Evolutionary conservation across 2,329 filamentous ascomycete genomes (phyloP), one percentile per base, ranked within the genome.

Genomic region (Exserohilum rostratum): DNA sequence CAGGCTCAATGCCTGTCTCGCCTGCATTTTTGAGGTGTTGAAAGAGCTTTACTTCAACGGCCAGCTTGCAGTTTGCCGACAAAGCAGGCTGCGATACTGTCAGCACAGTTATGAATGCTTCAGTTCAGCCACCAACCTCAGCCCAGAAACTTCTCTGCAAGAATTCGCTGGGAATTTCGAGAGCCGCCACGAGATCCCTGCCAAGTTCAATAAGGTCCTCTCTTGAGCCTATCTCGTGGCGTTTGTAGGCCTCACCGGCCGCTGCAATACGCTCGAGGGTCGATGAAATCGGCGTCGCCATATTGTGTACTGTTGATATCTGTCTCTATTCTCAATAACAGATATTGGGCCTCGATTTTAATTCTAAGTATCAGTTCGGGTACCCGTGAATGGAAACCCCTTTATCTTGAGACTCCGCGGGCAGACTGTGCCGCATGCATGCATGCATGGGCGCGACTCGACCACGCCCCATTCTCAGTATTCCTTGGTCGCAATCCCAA

Each of bases 161-260:
- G 12, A 68, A 64, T 48, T 78, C 76, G 50, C 74, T 76, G 0
- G 77, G 76, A 11, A 77, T 69, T 46, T 77, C 74, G 11, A 77
- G 55, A 5, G 62, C 61, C 1, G 74, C 65, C 42, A 76, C 66
- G 15, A 78, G 60, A 6, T 70, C 66, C 15, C 71, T 66, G 17
- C 75, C 67, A 34, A 75, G 67, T 10, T 74, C 70, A 30, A 78
- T 70, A 3, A 78, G 68, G 37, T 65, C 51, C 51, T 78, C 76
- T 12, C 75, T 66, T 7, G 75, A 67, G 6, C 76, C 75, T 2
- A 69, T 57, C 47, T 73, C 60, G 40, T 73, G 66, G 4, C 65
- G 55, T 4, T 71, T 66, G 27, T 72, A 76, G n/a, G 69, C 65
- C 11, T 66, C 58, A 15, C 71, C 67, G 6, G 70, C 69, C 9